A percentile compares a stretch with the other conserved stretches of the same genome.
phyloP scores from a whole-genome alignment of 2,329 filamentous ascomycete genomes.

The Sarocladiaceae sp. region DNA sequence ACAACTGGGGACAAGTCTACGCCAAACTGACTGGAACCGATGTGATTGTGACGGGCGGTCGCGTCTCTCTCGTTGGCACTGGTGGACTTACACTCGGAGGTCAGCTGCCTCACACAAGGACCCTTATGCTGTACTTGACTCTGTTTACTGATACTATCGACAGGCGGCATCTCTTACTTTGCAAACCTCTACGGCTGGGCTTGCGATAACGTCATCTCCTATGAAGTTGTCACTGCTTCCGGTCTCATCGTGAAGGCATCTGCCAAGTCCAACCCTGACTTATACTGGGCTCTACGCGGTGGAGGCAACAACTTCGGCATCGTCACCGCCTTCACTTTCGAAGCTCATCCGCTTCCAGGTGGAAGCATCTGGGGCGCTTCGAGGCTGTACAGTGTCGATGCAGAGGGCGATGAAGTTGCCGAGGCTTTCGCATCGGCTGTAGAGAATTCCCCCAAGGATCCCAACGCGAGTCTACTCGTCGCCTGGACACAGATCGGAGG shows the following conservation, averaged over 20 bases:
- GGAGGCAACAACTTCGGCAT: conserved; percentile 53
- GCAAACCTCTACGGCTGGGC: conserved; percentile 37
- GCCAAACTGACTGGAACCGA: conserved; percentile 22
- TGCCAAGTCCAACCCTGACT: conserved; percentile 35
- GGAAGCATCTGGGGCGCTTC: conserved; percentile 28
- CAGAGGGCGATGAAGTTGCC: conserved; percentile 21
- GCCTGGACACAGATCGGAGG: conserved; percentile 16
- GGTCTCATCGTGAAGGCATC: conserved; percentile 37
- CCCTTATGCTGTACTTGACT: too few relatives aligned
- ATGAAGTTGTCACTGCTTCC: conserved; percentile 37
- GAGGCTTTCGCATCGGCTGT: conserved; percentile 25
- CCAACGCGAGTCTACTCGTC: conserved; percentile 28
- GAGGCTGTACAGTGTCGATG: conserved; percentile 21
- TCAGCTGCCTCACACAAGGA: conserved; percentile 5
- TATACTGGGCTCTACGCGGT: conserved; percentile 52
- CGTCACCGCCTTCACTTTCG: conserved; percentile 41
- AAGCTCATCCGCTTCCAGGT: conserved; percentile 21
- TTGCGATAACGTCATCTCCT: conserved; percentile 38
- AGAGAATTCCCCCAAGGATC: conserved; percentile 23
- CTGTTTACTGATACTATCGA: neutral
- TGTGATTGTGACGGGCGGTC: conserved; percentile 31
- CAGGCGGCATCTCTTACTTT: conserved; percentile 43
- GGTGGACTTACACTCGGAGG: conserved; percentile 31
- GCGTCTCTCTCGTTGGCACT: conserved; percentile 33
- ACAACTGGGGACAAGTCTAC: conserved; percentile 33